Percentiles rank a stretch among this genome's conserved stretches.
These are phyloP conservation scores for Sporothrix humicola DNA, from an alignment of 2,329 filamentous ascomycete genomes.

Conservation along the genomic window DNA sequence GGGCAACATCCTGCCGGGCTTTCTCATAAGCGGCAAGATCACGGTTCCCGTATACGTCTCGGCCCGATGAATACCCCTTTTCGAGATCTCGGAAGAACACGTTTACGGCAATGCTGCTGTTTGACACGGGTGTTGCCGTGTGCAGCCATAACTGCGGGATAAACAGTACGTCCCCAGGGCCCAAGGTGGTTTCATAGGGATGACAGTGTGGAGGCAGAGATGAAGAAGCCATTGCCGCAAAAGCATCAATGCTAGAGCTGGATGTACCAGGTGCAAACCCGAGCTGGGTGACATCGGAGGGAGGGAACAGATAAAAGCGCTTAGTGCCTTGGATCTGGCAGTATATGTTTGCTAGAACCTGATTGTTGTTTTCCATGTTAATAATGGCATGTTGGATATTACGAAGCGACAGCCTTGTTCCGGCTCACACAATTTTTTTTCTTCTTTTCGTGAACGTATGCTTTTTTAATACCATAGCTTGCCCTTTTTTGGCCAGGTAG, in stretches of 20 bases:
- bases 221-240: slow-evolving; percentile 54
- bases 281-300: slow-evolving; percentile 71
- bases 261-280: slow-evolving; percentile 77
- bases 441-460: slow-evolving; percentile 14
- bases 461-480: background rate
- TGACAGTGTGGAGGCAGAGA: slow-evolving; percentile 55
- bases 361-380: slow-evolving; percentile 28
- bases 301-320: slow-evolving; percentile 77
- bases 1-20: slow-evolving; percentile 72
- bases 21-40: slow-evolving; percentile 86
- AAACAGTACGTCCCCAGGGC: slow-evolving; percentile 77
- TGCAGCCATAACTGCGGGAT: slow-evolving; percentile 86
- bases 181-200: slow-evolving; percentile 69
- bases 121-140: slow-evolving; percentile 65
- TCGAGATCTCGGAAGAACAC: slow-evolving; percentile 81
- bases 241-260: slow-evolving; percentile 77
- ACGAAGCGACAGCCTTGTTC: background rate
- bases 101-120: slow-evolving; percentile 80
- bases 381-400: background rate
- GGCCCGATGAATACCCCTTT: slow-evolving; percentile 70
- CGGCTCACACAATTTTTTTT: background rate
- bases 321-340: slow-evolving; percentile 79
- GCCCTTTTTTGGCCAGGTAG: background rate
- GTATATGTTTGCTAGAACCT: slow-evolving; percentile 87
- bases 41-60: slow-evolving; percentile 87